Percentiles rank a stretch among this genome's conserved stretches.
Conservation (phyloP, 163 green algal genomes). For the Chlamydomonas reinhardtii region DNA sequence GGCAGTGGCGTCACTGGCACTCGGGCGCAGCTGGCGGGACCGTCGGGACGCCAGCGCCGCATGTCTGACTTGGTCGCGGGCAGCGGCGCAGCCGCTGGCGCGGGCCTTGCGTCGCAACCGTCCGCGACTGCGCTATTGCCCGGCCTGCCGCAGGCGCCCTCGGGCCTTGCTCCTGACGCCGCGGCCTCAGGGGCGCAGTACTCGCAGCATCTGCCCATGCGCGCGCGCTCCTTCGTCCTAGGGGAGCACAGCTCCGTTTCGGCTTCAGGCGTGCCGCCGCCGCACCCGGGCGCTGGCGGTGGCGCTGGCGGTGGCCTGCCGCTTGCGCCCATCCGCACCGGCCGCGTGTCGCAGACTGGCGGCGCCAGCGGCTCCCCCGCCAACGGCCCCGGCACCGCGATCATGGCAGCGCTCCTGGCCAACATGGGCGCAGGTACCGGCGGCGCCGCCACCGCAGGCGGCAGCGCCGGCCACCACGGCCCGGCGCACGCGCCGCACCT, state of each 20-base stretch:
- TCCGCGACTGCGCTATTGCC: background rate
- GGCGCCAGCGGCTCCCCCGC: too few species aligned
- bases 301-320: too few species aligned
- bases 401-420: background rate
- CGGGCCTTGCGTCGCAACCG: background rate
- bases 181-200: too few species aligned
- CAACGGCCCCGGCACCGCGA: background rate
- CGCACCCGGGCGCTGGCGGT: background rate
- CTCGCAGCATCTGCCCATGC: background rate
- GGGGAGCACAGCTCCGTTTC: background rate
- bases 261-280: background rate
- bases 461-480: too few species aligned
- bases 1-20: background rate
- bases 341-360: background rate
- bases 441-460: too few species aligned
- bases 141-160: background rate
- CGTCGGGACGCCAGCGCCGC: background rate
- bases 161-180: background rate
- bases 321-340: background rate
- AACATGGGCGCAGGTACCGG: background rate
- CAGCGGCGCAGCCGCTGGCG: background rate
- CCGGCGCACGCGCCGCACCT: too few species aligned
- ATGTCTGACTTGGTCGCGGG: constrained; percentile 37
- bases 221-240: too few species aligned
- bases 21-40: background rate